Evolutionary conservation across 2,329 filamentous ascomycete species (phyloP).

Genomic region (Fusarium sp.): DNA sequence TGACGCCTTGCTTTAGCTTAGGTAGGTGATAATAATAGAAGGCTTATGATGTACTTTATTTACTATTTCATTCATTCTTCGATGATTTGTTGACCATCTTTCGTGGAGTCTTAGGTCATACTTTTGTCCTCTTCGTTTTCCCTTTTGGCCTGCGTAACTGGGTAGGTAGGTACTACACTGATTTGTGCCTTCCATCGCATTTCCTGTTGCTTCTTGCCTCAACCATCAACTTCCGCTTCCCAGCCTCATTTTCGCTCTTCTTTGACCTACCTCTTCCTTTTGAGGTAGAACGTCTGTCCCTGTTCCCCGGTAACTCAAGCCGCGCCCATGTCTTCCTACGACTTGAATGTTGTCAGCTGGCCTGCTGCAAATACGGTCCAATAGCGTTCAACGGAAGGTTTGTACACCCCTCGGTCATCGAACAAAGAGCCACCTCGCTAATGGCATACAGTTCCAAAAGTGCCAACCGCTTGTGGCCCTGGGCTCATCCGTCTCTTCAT

Average conservation of each 20-base stretch:
- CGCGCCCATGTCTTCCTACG: not conserved
- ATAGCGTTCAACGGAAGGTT: not conserved
- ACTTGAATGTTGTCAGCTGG: not conserved
- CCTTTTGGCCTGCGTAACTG: not conserved
- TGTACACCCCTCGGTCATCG: not conserved
- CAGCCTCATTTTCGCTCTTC: not conserved
- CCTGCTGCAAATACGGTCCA: not conserved
- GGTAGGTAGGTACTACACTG: not conserved
- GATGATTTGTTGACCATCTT: not conserved
- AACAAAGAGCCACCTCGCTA: not conserved
- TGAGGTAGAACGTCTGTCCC: not conserved
- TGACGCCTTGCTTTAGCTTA: not conserved
- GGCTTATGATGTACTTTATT: not conserved
- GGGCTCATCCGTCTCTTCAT: not conserved
- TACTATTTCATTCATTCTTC: not conserved
- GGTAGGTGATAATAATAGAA: fast-evolving
- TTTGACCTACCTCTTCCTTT: not conserved
- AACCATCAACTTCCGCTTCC: not conserved
- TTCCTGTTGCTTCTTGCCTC: not conserved
- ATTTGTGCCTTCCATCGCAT: not conserved
- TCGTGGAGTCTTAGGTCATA: not conserved
- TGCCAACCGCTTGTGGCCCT: not conserved
- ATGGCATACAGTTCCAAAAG: not conserved
- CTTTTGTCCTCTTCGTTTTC: not conserved
- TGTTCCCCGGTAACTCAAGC: not conserved